These are phyloP conservation scores for Boletus sensibilis DNA, from an alignment of 768 basidiomycete species.

Conservation along the genomic window DNA sequence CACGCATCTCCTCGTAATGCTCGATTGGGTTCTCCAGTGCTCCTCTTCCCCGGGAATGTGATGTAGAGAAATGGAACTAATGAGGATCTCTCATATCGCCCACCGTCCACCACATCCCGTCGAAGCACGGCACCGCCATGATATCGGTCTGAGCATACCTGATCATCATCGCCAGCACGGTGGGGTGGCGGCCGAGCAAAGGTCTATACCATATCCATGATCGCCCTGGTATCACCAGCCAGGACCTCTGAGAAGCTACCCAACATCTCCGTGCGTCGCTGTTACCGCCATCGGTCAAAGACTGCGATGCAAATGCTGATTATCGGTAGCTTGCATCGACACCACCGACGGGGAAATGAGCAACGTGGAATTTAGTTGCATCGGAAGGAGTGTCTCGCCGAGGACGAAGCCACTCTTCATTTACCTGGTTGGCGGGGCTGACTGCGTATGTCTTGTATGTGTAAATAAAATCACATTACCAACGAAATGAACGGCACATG, in stretches of 20 bases:
- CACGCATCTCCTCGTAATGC: slow-evolving; percentile 10
- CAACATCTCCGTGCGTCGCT: slow-evolving; percentile 12
- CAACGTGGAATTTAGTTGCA: slow-evolving; percentile 7
- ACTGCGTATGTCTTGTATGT: background rate
- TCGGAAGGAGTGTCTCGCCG: slow-evolving; percentile 16
- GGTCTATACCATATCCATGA: slow-evolving; percentile 8
- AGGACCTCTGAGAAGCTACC: background rate
- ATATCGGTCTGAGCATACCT: background rate
- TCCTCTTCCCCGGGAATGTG: slow-evolving; percentile 9
- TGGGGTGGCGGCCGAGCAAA: background rate
- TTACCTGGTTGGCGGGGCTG: background rate
- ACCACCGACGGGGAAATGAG: slow-evolving; percentile 12
- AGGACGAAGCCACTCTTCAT: slow-evolving; percentile 10
- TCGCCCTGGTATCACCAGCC: slow-evolving; percentile 7
- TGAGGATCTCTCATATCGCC: slow-evolving; percentile 20
- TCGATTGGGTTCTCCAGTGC: slow-evolving; percentile 4
- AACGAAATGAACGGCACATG: slow-evolving; percentile 25
- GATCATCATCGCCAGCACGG: background rate
- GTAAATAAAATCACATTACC: slow-evolving; percentile 5
- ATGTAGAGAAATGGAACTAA: slow-evolving; percentile 12
- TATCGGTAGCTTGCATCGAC: slow-evolving; percentile 1
- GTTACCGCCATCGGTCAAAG: slow-evolving; percentile 3
- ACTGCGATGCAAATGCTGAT: slow-evolving; percentile 1
- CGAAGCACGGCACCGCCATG: slow-evolving; percentile 13
- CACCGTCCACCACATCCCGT: slow-evolving; percentile 1